Conservation (phyloP, 2,329 filamentous ascomycete species). For the Cercospora nicotianae region DNA sequence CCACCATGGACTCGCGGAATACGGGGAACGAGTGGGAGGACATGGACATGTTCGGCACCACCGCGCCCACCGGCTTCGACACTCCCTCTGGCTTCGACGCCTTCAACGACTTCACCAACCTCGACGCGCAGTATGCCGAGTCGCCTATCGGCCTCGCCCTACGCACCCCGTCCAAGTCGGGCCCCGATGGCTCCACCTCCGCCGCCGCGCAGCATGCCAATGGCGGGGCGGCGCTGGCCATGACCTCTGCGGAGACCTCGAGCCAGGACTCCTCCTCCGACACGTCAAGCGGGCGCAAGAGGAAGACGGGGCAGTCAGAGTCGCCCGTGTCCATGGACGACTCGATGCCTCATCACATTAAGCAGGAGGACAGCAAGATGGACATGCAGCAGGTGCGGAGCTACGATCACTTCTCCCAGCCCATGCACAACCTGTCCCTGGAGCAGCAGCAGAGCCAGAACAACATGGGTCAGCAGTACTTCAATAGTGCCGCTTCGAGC, state of each 20-base stretch:
- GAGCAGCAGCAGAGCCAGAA: constrained; percentile 27
- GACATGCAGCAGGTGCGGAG: constrained; percentile 31
- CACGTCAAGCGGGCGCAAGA: constrained; percentile 43
- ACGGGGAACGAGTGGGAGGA: constrained; percentile 17
- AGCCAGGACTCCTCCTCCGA: constrained; percentile 47
- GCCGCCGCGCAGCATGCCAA: constrained; percentile 20
- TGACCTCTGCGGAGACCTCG: constrained; percentile 43
- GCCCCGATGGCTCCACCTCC: constrained; percentile 22
- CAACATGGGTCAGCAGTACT: constrained; percentile 54
- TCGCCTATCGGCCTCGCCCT: constrained; percentile 28
- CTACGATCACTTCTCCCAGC: constrained; percentile 35
- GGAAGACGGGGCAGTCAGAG: constrained; percentile 41
- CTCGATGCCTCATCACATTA: constrained; percentile 17
- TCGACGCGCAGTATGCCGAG: constrained; percentile 33
- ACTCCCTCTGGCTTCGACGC: constrained; percentile 31
- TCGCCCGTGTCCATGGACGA: constrained; percentile 36
- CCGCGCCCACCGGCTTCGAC: constrained; percentile 30
- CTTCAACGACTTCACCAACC: constrained; percentile 33
- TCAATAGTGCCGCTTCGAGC: constrained; percentile 60
- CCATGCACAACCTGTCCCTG: constrained; percentile 38
- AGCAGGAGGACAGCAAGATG: constrained; percentile 36
- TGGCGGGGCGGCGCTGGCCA: constrained; percentile 14
- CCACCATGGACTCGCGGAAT: constrained; percentile 22
- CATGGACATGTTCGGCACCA: constrained; percentile 24
- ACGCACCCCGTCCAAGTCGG: constrained; percentile 36